Evolutionary conservation across 371 early-diverging fungal genomes (phyloP).

Genomic region (Mucor sp.): DNA sequence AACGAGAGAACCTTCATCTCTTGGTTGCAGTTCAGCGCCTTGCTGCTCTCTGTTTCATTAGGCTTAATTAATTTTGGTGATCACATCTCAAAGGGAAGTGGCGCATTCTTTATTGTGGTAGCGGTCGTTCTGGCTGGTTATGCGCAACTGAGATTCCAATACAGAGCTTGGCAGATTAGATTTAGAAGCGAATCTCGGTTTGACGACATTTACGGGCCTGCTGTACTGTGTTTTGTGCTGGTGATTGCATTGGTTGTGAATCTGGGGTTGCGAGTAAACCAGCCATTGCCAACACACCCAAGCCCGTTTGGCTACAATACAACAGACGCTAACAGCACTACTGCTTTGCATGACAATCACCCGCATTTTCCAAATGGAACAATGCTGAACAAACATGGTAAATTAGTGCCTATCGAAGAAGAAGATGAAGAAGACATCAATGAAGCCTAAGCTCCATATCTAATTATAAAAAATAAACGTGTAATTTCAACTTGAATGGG

Average conservation of each 20-base stretch:
- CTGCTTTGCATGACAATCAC: neutral
- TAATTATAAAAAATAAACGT: neutral
- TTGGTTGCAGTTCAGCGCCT: constrained; percentile 75
- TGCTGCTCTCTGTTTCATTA: constrained; percentile 71
- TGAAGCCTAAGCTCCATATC: neutral
- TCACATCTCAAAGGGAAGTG: constrained; percentile 61
- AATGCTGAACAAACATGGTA: constrained; percentile 3
- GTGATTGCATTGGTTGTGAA: constrained; percentile 77
- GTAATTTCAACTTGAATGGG: neutral
- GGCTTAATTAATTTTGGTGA: constrained; percentile 86
- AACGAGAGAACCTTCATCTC: constrained; percentile 98
- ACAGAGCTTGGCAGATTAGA: constrained; percentile 74
- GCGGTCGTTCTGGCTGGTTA: constrained; percentile 70
- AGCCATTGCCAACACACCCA: constrained; percentile 20
- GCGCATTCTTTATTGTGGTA: constrained; percentile 68
- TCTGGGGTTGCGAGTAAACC: constrained; percentile 43
- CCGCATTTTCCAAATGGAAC: neutral
- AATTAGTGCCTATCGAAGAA: constrained; percentile 2
- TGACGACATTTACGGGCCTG: constrained; percentile 67
- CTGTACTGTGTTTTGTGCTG: constrained; percentile 74
- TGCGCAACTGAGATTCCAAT: constrained; percentile 81
- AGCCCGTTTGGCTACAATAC: constrained; percentile 8
- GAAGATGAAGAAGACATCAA: constrained; percentile 4
- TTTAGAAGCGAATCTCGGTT: constrained; percentile 53
- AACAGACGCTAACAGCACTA: neutral